Evolutionary conservation across 2,329 filamentous ascomycete genomes (phyloP).

Genomic region (Thielaviopsis musarum): DNA sequence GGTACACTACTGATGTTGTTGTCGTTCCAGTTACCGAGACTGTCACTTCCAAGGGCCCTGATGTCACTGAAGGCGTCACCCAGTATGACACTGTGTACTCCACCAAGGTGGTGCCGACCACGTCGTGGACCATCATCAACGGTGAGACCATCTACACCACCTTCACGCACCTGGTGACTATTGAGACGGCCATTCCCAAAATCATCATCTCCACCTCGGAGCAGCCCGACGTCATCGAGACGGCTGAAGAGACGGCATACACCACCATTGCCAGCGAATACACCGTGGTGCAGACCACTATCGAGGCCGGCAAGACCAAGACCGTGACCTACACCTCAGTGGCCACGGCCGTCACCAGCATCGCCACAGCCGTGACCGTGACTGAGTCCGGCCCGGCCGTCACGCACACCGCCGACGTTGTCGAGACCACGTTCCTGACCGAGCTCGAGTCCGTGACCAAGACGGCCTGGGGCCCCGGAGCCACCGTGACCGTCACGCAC

Average conservation of each 20-base stretch:
- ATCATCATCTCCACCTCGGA: slow-evolving; percentile 3
- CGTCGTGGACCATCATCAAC: slow-evolving; percentile 1
- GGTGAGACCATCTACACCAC: slow-evolving; percentile 9
- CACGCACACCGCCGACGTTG: slow-evolving; percentile 1
- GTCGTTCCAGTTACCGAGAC: slow-evolving; percentile 1
- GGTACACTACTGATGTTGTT: neutral
- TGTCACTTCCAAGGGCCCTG: slow-evolving; percentile 2
- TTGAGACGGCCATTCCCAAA: neutral
- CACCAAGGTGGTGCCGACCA: neutral
- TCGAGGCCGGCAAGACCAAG: slow-evolving; percentile 6
- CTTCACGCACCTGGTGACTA: neutral
- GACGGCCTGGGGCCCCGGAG: neutral
- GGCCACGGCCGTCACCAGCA: slow-evolving; percentile 1
- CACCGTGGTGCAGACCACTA: neutral
- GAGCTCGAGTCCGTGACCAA: neutral
- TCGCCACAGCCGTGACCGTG: neutral
- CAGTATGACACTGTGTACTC: neutral
- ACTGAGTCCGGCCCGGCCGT: neutral
- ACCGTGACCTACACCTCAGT: neutral
- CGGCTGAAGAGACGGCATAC: neutral
- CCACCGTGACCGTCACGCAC: neutral
- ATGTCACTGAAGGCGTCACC: neutral
- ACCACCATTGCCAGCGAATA: neutral
- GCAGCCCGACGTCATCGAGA: neutral
- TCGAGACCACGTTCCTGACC: slow-evolving; percentile 1